These are phyloP conservation scores for Aquanectria penicillioides DNA, from an alignment of 2,329 filamentous ascomycete genomes.

Conservation along the genomic window DNA sequence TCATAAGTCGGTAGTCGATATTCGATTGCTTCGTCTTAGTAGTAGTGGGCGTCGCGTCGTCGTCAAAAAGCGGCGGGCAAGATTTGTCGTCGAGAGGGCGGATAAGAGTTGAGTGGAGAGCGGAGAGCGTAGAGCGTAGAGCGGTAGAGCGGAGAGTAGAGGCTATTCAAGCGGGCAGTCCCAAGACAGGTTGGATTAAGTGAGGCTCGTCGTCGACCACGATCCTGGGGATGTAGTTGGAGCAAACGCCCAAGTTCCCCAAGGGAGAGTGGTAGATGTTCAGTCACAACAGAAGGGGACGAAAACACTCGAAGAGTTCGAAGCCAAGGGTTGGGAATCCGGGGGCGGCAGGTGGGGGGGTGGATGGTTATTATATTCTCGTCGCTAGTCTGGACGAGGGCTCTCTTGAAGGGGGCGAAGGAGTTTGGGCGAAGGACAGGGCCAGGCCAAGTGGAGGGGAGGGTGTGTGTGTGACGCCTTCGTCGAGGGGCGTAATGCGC, in stretches of 20 bases:
- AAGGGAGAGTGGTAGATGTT: conserved; percentile 22
- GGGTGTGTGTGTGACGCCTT: conserved; percentile 22
- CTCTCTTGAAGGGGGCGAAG: conserved; percentile 33
- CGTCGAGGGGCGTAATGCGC: conserved; percentile 17
- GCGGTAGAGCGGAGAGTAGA: conserved; percentile 28
- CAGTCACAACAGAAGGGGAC: conserved; percentile 25
- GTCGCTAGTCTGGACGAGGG: conserved; percentile 33
- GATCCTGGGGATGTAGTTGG: conserved; percentile 31
- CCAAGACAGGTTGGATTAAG: conserved; percentile 12
- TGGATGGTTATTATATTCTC: conserved; percentile 46
- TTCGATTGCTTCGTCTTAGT: conserved; percentile 11
- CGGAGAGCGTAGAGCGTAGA: conserved; percentile 12
- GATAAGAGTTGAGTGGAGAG: conserved; percentile 19
- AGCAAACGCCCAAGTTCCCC: conserved; percentile 32
- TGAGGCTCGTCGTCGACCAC: conserved; percentile 36
- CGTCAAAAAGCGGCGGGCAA: background rate
- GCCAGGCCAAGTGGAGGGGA: conserved; percentile 34
- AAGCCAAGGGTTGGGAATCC: conserved; percentile 45
- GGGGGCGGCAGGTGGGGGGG: conserved; percentile 44
- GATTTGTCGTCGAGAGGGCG: conserved; percentile 20
- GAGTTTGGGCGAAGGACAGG: conserved; percentile 34
- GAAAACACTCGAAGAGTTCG: conserved; percentile 36
- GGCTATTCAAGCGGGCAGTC: conserved; percentile 12
- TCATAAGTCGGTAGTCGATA: background rate
- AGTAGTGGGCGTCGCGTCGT: conserved; percentile 11